Base-by-base conservation (phyloP, 331 rosid species). In the Malus hybrid region DNA sequence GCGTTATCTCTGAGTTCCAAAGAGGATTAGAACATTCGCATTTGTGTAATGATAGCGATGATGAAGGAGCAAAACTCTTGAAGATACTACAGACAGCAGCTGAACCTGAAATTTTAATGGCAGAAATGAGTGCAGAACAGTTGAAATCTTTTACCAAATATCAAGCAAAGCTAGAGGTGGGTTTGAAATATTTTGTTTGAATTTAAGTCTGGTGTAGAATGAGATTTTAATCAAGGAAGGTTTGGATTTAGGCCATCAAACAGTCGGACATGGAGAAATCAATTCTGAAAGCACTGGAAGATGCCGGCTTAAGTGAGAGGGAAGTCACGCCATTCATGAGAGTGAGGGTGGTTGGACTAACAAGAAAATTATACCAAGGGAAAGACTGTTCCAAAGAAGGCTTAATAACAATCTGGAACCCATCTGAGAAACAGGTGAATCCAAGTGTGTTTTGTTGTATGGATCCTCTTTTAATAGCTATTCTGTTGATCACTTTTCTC, bases 61-160 rank as follows among this genome's bases (percentile, higher is more conserved):
- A 95, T 28, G 98, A 94, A 76, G 98, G 96, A 74, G 98, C 96
- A 70, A 87, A 85, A 80, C 82, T 94, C 78, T 86, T 87, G 81
- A 85, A 85, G 71, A 85, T 91, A 78, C 90, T 94, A 31, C 93
- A 94, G 89, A 82, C 93, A 66, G 88, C 96, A 19, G 92, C 81
- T 18, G 95, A 94, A 75, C 98, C 98, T 28, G 98, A 91, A 85
- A 83, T 87, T 80, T 76, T 91, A 71, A 90, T 94, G 98, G 97
- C 96, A 56, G 97, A 86, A 84, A 91, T 94, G 98, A 91, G 93
- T 80, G 82, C 90, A 33, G 96, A 88, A 66, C 97, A 94, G 75
- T 86, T 94, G 33, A 86, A 57, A 80, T 86, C 93, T 76, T 94
- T 91, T 78, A 61, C 89, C 44, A 86, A 85, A 66, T 94, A 87